Percentiles rank a stretch among this genome's conserved stretches.
Conservation (phyloP, 805 yeast species). For the Yarrowia keelungensis region DNA sequence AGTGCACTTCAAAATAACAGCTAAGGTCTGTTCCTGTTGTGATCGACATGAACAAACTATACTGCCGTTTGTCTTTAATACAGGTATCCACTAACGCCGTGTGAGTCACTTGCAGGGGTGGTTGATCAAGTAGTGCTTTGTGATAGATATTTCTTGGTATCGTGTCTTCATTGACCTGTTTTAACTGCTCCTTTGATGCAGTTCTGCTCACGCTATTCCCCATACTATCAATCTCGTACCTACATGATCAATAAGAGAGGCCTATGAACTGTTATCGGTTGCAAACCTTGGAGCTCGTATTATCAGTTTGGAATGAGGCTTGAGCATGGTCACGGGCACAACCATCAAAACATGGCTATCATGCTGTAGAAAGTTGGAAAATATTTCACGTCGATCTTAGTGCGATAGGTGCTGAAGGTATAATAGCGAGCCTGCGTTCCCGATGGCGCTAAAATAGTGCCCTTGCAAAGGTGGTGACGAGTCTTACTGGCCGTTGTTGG, state of each 20-base stretch:
- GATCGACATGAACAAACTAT: slow-evolving; percentile 7
- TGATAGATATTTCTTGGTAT: too few species aligned
- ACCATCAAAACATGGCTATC: slow-evolving; percentile 12
- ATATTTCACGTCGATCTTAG: neutral
- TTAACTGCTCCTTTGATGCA: too few species aligned
- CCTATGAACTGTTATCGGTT: neutral
- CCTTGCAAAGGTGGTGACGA: too few species aligned
- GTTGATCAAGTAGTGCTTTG: too few species aligned
- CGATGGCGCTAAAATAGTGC: too few species aligned
- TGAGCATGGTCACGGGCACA: slow-evolving; percentile 10
- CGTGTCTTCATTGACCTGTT: too few species aligned
- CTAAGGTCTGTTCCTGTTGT: slow-evolving; percentile 1
- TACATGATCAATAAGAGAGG: too few species aligned
- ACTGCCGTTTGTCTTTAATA: slow-evolving; percentile 11
- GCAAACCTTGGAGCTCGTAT: slow-evolving; percentile 17
- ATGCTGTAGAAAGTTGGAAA: neutral
- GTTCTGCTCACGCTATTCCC: too few species aligned
- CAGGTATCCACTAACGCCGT: neutral
- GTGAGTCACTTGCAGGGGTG: neutral
- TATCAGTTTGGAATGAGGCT: neutral
- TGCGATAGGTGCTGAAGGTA: too few species aligned
- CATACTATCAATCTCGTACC: too few species aligned
- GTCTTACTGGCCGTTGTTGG: too few species aligned
- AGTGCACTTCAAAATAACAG: neutral
- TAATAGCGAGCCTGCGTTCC: too few species aligned